A percentile compares a stretch with the other conserved stretches of the same genome.
Conservation (phyloP, 2,329 filamentous ascomycete genomes). For the Phialophora chinensis region DNA sequence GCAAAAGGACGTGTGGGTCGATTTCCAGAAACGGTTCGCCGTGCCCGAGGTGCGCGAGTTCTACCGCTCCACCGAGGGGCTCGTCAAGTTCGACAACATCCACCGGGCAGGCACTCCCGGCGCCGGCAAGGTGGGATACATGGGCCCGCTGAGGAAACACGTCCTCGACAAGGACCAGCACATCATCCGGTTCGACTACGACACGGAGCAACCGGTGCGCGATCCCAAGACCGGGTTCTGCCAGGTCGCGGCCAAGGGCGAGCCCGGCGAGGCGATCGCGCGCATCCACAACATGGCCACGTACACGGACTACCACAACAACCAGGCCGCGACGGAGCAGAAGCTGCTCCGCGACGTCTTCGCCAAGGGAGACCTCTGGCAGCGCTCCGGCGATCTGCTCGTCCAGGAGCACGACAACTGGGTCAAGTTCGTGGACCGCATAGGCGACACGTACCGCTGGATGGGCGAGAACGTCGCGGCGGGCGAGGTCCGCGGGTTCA, state of each 20-base stretch:
- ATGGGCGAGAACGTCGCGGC: conserved; percentile 83
- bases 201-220: conserved; percentile 69
- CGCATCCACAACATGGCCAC: conserved; percentile 64
- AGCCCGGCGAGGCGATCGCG: conserved; percentile 79
- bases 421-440: conserved; percentile 75
- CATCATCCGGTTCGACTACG: conserved; percentile 70
- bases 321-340: conserved; percentile 69
- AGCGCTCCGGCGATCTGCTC: conserved; percentile 80
- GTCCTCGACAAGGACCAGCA: conserved; percentile 58
- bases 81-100: conserved; percentile 68
- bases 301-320: conserved; percentile 84
- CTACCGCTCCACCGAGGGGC: conserved; percentile 77
- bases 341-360: conserved; percentile 79
- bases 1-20: conserved; percentile 56
- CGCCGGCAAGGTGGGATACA: conserved; percentile 57
- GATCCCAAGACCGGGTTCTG: conserved; percentile 72
- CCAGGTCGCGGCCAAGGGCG: conserved; percentile 64
- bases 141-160: conserved; percentile 46
- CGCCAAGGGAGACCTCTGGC: conserved; percentile 77
- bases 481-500: conserved; percentile 74
- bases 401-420: conserved; percentile 73
- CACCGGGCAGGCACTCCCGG: conserved; percentile 68
- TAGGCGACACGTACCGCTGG: conserved; percentile 62
- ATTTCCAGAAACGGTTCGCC: conserved; percentile 48
- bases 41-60: conserved; percentile 69